Percentiles rank a stretch among this genome's conserved stretches.
Conservation (phyloP, 2,329 filamentous ascomycete genomes). For the Penicillium sp. region DNA sequence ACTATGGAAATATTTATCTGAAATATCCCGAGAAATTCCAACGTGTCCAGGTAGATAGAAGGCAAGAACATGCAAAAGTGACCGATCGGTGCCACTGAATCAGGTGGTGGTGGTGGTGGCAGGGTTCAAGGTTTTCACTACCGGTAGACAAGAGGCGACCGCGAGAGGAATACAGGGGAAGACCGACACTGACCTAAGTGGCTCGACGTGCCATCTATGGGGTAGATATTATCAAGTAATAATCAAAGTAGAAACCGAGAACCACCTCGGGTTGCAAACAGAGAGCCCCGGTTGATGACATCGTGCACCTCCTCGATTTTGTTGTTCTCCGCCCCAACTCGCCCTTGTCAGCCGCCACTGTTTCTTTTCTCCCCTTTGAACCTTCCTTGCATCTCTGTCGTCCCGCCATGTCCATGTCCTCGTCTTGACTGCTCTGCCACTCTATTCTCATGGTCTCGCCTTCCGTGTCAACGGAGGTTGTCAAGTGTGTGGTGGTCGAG, state of each 20-base stretch:
- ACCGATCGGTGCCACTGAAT: neutral
- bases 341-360: slow-evolving; percentile 34
- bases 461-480: neutral
- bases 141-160: neutral
- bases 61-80: neutral
- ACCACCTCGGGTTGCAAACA: neutral
- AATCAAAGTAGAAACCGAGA: neutral
- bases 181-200: neutral
- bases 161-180: neutral
- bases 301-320: slow-evolving; percentile 18
- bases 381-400: slow-evolving; percentile 20
- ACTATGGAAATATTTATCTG: neutral
- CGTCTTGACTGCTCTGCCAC: slow-evolving; percentile 17
- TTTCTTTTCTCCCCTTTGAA: slow-evolving; percentile 19
- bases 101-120: neutral
- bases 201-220: neutral
- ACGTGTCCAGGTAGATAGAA: neutral
- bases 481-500: neutral
- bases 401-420: slow-evolving; percentile 10
- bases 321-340: slow-evolving; percentile 31
- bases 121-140: slow-evolving; percentile 11
- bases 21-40: neutral
- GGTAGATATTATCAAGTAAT: too few species aligned
- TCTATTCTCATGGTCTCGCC: slow-evolving; percentile 5
- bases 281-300: slow-evolving; percentile 10